Percentiles rank a stretch among this genome's conserved stretches.
phyloP scores from a whole-genome alignment of 352 stramenopile species.

The Pythium coloratum region DNA sequence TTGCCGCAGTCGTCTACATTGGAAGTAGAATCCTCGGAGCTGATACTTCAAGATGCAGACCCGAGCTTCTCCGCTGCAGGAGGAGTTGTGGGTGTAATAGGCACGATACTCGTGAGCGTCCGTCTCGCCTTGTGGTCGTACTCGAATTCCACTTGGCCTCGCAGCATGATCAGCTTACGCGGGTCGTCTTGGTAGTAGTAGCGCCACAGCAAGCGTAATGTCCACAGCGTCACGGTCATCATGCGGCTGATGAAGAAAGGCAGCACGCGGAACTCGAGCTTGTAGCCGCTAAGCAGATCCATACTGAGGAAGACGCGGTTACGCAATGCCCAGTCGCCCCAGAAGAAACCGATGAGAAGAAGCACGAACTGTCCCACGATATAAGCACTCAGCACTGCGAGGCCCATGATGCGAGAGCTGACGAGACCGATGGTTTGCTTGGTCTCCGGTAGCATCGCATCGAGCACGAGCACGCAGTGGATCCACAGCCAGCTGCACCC shows the following conservation, averaged over 20 bases:
- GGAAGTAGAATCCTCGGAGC: too few species aligned
- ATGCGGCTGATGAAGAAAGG: slow-evolving; percentile 25
- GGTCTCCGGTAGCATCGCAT: slow-evolving; percentile 17
- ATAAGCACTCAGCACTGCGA: neutral
- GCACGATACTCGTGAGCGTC: neutral
- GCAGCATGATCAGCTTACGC: slow-evolving; percentile 19
- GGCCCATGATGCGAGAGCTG: neutral
- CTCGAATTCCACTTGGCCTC: slow-evolving; percentile 27
- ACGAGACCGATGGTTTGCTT: slow-evolving; percentile 9
- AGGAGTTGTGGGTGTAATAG: neutral
- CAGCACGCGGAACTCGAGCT: slow-evolving; percentile 18
- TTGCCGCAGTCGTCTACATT: too few species aligned
- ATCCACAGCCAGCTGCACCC: slow-evolving; percentile 24
- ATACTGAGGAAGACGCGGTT: slow-evolving; percentile 1
- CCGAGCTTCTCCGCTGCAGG: too few species aligned
- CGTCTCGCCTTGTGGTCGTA: neutral
- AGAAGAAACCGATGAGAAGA: neutral
- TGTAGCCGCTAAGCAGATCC: neutral
- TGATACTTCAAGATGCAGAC: too few species aligned
- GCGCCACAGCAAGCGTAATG: slow-evolving; percentile 23
- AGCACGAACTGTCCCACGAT: neutral
- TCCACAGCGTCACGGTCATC: slow-evolving; percentile 25
- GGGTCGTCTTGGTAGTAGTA: neutral
- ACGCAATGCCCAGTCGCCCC: neutral
- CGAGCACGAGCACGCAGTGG: slow-evolving; percentile 18